A percentile compares a stretch with the other conserved stretches of the same genome.
phyloP scores from a whole-genome alignment of 2,329 filamentous ascomycete species.

The Myriosclerotinia duriaeana region DNA sequence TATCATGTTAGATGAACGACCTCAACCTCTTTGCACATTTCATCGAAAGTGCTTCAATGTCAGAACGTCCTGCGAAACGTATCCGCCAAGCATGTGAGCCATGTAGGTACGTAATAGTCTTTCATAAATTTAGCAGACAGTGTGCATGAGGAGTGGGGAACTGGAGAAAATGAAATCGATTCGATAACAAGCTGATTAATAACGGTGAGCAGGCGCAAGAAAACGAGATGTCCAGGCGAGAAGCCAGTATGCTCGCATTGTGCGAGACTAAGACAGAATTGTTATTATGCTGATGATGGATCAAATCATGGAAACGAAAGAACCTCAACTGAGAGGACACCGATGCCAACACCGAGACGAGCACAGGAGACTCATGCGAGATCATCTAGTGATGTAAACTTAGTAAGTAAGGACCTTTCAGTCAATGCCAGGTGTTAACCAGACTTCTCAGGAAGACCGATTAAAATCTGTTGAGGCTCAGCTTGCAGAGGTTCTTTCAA shows the following conservation, averaged over 20 bases:
- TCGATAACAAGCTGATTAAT: background rate
- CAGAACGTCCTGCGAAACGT: constrained; percentile 38
- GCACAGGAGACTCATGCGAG: background rate
- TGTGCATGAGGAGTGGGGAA: background rate
- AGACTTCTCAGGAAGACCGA: constrained; percentile 35
- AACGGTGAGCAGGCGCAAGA: constrained; percentile 46
- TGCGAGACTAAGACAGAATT: constrained; percentile 49
- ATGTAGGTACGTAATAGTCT: constrained; percentile 38
- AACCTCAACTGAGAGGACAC: constrained; percentile 23
- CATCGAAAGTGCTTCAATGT: constrained; percentile 24
- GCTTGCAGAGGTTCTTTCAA: constrained; percentile 36
- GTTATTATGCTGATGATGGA: constrained; percentile 45
- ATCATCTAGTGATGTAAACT: constrained; percentile 14
- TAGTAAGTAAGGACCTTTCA: constrained; percentile 8
- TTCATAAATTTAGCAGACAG: background rate
- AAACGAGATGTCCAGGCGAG: constrained; percentile 52
- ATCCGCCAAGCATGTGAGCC: constrained; percentile 42
- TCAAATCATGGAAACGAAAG: constrained; percentile 21
- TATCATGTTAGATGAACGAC: constrained; percentile 16
- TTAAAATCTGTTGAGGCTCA: constrained; percentile 36
- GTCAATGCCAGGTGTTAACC: background rate
- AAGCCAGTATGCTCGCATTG: constrained; percentile 51
- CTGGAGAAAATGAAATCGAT: background rate
- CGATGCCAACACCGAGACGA: background rate
- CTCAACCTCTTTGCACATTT: constrained; percentile 21